A percentile compares a stretch with the other conserved stretches of the same genome.
Evolutionary conservation across 345 rosid genomes (phyloP).

Genomic region (Linum lewisii): DNA sequence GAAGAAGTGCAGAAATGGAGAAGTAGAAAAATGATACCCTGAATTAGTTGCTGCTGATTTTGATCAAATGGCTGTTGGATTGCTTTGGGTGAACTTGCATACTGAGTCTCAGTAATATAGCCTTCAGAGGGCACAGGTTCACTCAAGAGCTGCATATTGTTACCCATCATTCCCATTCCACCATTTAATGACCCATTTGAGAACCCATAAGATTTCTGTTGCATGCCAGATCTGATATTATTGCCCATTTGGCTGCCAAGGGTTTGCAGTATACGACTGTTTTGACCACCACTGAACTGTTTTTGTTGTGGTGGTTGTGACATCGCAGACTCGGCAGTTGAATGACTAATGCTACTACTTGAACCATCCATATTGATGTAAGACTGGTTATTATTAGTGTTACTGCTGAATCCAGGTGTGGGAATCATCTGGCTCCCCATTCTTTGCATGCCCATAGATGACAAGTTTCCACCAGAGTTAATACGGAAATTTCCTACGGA

Average conservation of each 20-base stretch:
- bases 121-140: slow-evolving; percentile 53
- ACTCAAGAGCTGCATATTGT: slow-evolving; percentile 36
- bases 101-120: slow-evolving; percentile 35
- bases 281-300: slow-evolving; percentile 50
- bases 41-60: slow-evolving; percentile 52
- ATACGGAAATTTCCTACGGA: slow-evolving; percentile 48
- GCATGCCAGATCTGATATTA: slow-evolving; percentile 57
- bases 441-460: slow-evolving; percentile 56
- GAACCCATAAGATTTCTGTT: slow-evolving; percentile 55
- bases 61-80: slow-evolving; percentile 57
- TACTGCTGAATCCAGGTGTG: slow-evolving; percentile 69
- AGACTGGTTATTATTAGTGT: slow-evolving; percentile 37
- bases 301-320: slow-evolving; percentile 61
- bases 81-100: slow-evolving; percentile 49
- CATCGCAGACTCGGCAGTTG: slow-evolving; percentile 56
- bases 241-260: slow-evolving; percentile 65
- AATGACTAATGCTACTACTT: slow-evolving; percentile 48
- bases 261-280: slow-evolving; percentile 54
- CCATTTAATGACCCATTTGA: slow-evolving; percentile 53
- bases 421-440: slow-evolving; percentile 83
- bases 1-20: not conserved
- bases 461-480: slow-evolving; percentile 65
- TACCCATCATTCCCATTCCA: slow-evolving; percentile 52
- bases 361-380: slow-evolving; percentile 57
- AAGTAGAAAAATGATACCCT: slow-evolving; percentile 29